Evolutionary conservation across 257 asterid genomes (phyloP).

Genomic region (Nicotiana obtusifolia): DNA sequence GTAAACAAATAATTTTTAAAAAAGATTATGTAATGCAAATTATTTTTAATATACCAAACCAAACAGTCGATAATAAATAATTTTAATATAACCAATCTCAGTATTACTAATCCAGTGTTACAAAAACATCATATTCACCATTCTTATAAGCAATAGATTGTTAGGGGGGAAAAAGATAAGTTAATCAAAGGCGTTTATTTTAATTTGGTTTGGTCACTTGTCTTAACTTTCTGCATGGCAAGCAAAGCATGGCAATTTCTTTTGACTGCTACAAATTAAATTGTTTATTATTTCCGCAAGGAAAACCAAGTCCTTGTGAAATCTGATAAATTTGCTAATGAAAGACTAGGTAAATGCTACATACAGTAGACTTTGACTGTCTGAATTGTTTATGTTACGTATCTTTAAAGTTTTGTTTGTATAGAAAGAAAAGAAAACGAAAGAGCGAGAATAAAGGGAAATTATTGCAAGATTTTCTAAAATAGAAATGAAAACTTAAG

Average conservation of each 20-base stretch:
- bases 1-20: too few species aligned
- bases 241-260: neutral
- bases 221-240: neutral
- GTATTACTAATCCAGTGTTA: too few species aligned
- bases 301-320: neutral
- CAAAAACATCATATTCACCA: too few species aligned
- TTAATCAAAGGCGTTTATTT: neutral
- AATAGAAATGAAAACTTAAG: neutral
- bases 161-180: neutral
- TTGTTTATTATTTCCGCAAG: neutral
- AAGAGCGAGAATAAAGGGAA: neutral
- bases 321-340: neutral
- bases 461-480: neutral
- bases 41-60: too few species aligned
- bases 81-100: too few species aligned
- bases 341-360: neutral
- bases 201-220: neutral
- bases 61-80: too few species aligned
- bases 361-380: neutral
- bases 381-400: neutral
- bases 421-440: neutral
- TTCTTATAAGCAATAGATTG: neutral
- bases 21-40: too few species aligned
- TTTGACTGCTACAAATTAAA: neutral
- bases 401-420: neutral